Base-by-base conservation (phyloP, 2,329 filamentous ascomycete species). In the Dactylonectria macrodidyma region DNA sequence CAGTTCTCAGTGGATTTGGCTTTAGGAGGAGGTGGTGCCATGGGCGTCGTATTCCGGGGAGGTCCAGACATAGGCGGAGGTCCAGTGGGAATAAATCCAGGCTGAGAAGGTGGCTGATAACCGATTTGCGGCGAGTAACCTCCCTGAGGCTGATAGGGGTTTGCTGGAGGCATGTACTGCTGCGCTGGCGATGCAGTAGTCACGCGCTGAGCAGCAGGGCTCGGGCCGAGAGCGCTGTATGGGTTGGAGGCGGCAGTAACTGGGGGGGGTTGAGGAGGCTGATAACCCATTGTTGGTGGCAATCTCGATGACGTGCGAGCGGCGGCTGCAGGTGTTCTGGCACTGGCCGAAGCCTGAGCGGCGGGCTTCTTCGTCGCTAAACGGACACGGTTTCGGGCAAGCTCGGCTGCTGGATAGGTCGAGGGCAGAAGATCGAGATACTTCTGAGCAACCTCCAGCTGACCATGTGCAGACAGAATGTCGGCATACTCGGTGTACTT, bases 401-500 rank as follows among this genome's bases (percentile, higher is more conserved):
- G 89, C 73, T 98, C 94, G 41, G 95, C 96, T 65, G 93, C 93
- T 46, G 94, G 92, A 79, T 97, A 98, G 71, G 91, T 90, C 47
- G 87, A 84, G 16, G 96, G 96, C 52, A 99, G 87, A 60, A 99
- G 89, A 77, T 95, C 90, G 47, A 99, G 89, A 78, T 99, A 99
- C 80, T 93, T 95, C 82, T 97, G 93, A 5, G 96, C 97, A 74
- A 95, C 90, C 36, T 90, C 87, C 61, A 99, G 85, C 75, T 97
- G 93, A 12, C 97, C 96, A 77, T 98, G 94, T 7, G 94, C 91
- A 54, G 96, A 95, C 65, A 97, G 90, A 72, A 99, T 95, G 78
- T 99, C 95, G 14, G 96, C 95, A 80, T 98, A 99, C 83, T 99
- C 96, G 33, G 93, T 92, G 79, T 99, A 99, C 83, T 97, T 97